A percentile compares a stretch with the other conserved stretches of the same genome.
phyloP scores from a whole-genome alignment of 2,329 filamentous ascomycete genomes.

The Colletotrichum sp. region DNA sequence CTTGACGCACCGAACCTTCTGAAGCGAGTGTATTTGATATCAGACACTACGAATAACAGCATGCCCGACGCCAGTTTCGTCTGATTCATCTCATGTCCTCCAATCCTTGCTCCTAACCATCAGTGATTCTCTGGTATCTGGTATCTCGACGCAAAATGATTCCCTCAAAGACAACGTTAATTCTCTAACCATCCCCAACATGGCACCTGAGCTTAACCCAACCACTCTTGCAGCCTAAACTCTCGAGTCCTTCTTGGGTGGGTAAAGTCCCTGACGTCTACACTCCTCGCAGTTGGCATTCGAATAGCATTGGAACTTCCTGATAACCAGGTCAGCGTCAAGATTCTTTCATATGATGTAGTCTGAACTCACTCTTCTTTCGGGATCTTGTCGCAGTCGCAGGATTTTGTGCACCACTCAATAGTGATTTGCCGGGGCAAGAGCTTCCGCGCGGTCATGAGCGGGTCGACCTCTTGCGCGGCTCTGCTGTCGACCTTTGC shows the following conservation, averaged over 20 bases:
- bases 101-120: background rate
- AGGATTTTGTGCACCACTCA: slow-evolving; percentile 19
- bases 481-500: background rate
- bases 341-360: background rate
- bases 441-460: slow-evolving; percentile 13
- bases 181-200: background rate
- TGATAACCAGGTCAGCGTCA: slow-evolving; percentile 11
- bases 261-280: background rate
- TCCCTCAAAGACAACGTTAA: background rate
- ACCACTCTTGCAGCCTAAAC: background rate
- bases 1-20: background rate
- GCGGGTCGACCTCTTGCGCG: background rate
- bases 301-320: slow-evolving; percentile 39
- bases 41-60: background rate
- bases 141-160: background rate
- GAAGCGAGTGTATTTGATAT: background rate
- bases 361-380: slow-evolving; percentile 21
- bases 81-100: background rate
- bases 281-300: slow-evolving; percentile 33
- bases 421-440: background rate
- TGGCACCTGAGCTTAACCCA: background rate
- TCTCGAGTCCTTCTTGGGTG: background rate
- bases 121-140: background rate
- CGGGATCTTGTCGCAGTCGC: slow-evolving; percentile 30
- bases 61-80: background rate